Evolutionary conservation across 2,329 filamentous ascomycete genomes (phyloP).

Genomic region (Chalaropsis ovoidea): DNA sequence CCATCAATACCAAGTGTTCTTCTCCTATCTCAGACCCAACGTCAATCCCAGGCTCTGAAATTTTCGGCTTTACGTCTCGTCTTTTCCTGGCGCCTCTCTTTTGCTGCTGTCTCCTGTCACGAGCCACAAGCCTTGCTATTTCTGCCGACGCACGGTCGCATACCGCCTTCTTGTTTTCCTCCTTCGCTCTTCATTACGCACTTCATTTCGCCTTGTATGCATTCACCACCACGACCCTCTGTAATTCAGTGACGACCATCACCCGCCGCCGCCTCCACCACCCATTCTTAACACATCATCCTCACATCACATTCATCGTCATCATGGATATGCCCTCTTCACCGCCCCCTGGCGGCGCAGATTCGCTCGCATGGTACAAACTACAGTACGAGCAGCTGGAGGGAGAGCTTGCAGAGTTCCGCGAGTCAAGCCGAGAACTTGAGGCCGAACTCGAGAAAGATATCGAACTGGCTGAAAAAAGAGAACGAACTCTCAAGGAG

Average conservation of each 20-base stretch:
- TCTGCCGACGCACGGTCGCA: conserved; percentile 22
- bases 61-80: not conserved
- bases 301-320: conserved; percentile 23
- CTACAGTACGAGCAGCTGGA: conserved; percentile 88
- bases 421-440: conserved; percentile 84
- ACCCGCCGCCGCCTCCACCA: not conserved
- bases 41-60: not conserved
- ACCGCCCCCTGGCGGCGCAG: conserved; percentile 52
- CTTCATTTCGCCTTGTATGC: conserved; percentile 14
- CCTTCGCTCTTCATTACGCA: not conserved
- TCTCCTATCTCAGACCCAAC: not conserved
- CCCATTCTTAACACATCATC: conserved; percentile 12
- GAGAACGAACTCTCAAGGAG: conserved; percentile 73
- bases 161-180: conserved; percentile 21
- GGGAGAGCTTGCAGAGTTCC: conserved; percentile 83
- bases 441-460: conserved; percentile 94
- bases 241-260: conserved; percentile 9
- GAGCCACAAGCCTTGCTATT: conserved; percentile 2
- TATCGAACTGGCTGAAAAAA: conserved; percentile 87
- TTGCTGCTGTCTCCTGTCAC: conserved; percentile 2
- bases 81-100: not conserved
- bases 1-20: not conserved
- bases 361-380: conserved; percentile 90
- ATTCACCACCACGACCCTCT: conserved; percentile 11
- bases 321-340: conserved; percentile 56